Percentiles rank a stretch among this genome's conserved stretches.
phyloP scores from a whole-genome alignment of 139 green algal species.

The Astrephomene gubernaculifera region DNA sequence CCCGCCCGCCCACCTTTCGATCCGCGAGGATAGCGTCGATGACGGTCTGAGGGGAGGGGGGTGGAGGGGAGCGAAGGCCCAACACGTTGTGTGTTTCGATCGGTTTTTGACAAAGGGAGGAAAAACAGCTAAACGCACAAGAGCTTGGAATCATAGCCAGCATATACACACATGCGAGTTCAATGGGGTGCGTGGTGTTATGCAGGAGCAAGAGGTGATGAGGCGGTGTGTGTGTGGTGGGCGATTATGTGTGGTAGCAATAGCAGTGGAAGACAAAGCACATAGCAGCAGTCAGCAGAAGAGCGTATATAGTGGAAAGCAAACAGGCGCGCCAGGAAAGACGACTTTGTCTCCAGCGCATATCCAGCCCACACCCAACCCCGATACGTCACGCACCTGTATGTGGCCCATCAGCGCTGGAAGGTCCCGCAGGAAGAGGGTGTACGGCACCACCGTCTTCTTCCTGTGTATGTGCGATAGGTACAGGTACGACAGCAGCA shows the following conservation, averaged over 20 bases:
- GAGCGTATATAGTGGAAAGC: no score
- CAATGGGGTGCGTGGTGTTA: not conserved
- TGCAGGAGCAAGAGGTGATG: not conserved
- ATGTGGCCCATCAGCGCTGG: constrained; percentile 47
- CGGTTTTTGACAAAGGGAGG: no score
- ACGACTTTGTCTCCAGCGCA: not conserved
- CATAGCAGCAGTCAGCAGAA: no score
- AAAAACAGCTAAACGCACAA: no score
- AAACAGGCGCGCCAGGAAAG: not conserved
- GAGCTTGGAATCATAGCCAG: no score
- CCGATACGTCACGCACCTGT: constrained; percentile 24
- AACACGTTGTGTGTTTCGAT: no score
- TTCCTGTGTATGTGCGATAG: constrained; percentile 19
- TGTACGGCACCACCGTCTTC: constrained; percentile 38
- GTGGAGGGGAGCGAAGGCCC: no score
- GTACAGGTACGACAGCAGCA: not conserved
- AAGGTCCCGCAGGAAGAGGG: constrained; percentile 40
- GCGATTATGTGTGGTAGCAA: not conserved
- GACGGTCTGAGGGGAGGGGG: constrained; percentile 11
- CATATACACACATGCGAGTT: no score
- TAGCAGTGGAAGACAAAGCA: not conserved
- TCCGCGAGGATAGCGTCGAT: constrained; percentile 54
- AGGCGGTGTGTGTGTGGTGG: not conserved
- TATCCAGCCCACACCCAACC: not conserved
- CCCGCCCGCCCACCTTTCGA: constrained; percentile 30